These are phyloP conservation scores for Aspergillus costaricaensis DNA, from an alignment of 2,329 filamentous ascomycete species.

Conservation along the genomic window DNA sequence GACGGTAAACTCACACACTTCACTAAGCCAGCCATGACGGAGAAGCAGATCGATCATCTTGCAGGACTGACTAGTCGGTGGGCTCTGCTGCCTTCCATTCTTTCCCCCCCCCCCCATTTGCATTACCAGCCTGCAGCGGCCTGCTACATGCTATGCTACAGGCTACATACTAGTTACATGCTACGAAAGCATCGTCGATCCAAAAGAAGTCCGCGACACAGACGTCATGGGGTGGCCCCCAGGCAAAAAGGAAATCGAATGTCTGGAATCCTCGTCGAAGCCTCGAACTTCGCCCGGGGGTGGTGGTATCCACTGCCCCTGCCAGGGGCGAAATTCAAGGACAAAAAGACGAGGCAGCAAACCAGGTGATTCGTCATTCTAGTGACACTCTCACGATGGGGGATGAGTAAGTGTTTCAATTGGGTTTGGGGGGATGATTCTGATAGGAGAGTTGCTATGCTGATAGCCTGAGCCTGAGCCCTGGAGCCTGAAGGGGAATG, in stretches of 20 bases:
- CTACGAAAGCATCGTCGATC: conserved; percentile 6
- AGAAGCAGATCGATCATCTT: conserved; percentile 21
- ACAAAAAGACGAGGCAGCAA: conserved; percentile 25
- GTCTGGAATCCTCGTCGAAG: conserved; percentile 16
- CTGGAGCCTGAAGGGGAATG: neutral
- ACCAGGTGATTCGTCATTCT: conserved; percentile 16
- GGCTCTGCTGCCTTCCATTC: neutral
- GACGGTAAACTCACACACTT: neutral
- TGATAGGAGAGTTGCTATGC: neutral
- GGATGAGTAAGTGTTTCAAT: conserved; percentile 4
- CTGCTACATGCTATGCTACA: neutral
- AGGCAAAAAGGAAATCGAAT: neutral
- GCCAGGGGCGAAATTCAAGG: conserved; percentile 16
- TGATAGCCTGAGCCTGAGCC: neutral
- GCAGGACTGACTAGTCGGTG: conserved; percentile 9
- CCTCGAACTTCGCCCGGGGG: conserved; percentile 1
- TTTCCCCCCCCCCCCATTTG: neutral
- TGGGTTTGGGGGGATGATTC: neutral
- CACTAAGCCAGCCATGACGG: too few species aligned
- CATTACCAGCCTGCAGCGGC: neutral
- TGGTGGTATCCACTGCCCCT: conserved; percentile 11
- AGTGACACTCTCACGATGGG: neutral
- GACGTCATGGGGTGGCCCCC: conserved; percentile 1
- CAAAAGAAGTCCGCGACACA: neutral
- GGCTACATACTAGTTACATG: neutral